Base-by-base conservation (phyloP, 169 alveolate genomes). In the Plasmodium vivax region DNA sequence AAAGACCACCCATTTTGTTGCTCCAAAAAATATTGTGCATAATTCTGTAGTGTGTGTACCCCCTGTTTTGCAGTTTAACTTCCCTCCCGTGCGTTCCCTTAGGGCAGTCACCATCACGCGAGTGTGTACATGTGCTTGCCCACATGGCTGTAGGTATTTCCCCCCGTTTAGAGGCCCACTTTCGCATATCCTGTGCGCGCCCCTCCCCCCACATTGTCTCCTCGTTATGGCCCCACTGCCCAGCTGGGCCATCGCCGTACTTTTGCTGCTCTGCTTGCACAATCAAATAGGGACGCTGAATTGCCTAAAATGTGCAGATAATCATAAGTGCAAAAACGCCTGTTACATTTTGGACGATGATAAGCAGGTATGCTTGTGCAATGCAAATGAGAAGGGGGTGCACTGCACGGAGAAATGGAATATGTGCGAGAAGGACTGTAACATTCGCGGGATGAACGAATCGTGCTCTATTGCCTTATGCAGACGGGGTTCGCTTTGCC, bases 361-460 rank as follows among this genome's bases (percentile, higher is more conserved):
- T 79, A 90, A 90, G 12, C 27, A 79, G 19, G 1, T 90, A 71
- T 90, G 94, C 68, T 80, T 90, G 73, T 90, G 94, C 45, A 56
- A 90, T 80, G 73, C n/a, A n/a, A 56, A 90, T 90, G 94, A 90
- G n/a, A 80, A 80, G 58, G 94, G 94, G 54, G 82, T 81, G 51
- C 27, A 90, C 19, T 90, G 94, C 51, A 80, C 23, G 41, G 94
- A 79, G 36, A 80, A 36, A 68, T 90, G 94, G 94, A 90, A 90
- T n/a, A 62, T 90, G 47, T 90, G 94, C 36, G 94, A 90, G 23
- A 80, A 16, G 75, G 94, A 90, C 72, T 90, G 94, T 80, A 90
- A 90, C 36, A 90, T 90, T 41, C 23, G 23, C 19, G 90, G 83
- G 12, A 62, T 43, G 43, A 32, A 80, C 19, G 83, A 58, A 71